Evolutionary conservation across 257 asterid species (phyloP).

Genomic region (Salvia miltiorrhiza): DNA sequence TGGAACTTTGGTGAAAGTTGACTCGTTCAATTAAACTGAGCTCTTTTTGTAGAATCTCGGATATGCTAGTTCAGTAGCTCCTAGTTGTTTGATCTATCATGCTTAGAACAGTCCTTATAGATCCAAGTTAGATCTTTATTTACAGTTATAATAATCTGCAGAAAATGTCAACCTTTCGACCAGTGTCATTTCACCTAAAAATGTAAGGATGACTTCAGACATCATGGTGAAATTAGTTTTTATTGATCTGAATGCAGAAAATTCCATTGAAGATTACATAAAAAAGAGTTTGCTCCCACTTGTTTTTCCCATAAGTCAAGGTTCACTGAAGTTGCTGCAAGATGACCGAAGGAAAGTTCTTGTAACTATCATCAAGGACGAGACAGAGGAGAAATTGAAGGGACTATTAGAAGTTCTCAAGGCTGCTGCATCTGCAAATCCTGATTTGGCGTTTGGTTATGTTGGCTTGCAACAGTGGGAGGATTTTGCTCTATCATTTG

Average conservation of each 20-base stretch:
- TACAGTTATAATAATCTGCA: not conserved
- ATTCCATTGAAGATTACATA: conserved; percentile 52
- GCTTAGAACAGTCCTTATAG: not conserved
- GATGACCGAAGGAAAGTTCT: conserved; percentile 72
- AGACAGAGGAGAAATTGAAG: conserved; percentile 50
- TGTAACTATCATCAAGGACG: conserved; percentile 64
- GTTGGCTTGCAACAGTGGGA: conserved; percentile 79
- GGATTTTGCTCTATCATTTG: conserved; percentile 71
- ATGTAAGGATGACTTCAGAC: not conserved
- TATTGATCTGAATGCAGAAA: conserved; percentile 40
- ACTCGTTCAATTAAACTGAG: not conserved
- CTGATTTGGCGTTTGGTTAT: conserved; percentile 77
- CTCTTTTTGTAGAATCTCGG: not conserved
- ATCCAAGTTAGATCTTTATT: not conserved
- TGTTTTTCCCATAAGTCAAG: conserved; percentile 62
- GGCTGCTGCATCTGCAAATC: conserved; percentile 93
- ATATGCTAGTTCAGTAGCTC: not conserved
- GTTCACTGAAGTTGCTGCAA: conserved; percentile 51
- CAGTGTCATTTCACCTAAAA: not conserved
- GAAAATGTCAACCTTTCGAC: not conserved
- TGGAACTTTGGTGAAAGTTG: not conserved
- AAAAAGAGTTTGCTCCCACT: conserved; percentile 63
- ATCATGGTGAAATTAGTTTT: not conserved
- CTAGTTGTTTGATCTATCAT: not conserved
- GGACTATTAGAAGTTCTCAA: conserved; percentile 53